Evolutionary conservation across 208 protist genomes (phyloP).

Genomic region (Trypanosoma brucei): DNA sequence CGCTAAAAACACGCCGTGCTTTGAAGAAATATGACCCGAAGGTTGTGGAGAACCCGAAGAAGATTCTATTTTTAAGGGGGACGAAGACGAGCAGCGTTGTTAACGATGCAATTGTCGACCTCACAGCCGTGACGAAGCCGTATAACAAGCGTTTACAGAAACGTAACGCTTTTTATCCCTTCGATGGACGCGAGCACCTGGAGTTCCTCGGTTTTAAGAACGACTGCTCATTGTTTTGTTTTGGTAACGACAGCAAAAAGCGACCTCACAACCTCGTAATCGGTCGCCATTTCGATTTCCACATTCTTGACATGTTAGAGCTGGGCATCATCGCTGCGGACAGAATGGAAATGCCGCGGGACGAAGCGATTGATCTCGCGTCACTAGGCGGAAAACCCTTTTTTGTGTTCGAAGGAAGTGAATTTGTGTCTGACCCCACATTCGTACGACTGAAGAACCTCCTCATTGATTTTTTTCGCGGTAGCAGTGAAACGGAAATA

Average conservation of each 20-base stretch:
- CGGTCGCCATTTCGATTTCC: conserved; percentile 86
- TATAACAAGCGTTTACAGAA: conserved; percentile 78
- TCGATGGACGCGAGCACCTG: conserved; percentile 78
- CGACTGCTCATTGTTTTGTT: conserved; percentile 89
- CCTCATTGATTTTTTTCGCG: conserved; percentile 84
- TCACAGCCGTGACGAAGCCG: conserved; percentile 74
- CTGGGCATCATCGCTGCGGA: conserved; percentile 77
- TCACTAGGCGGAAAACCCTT: conserved; percentile 77
- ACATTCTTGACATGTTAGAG: conserved; percentile 89
- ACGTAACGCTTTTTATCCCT: conserved; percentile 81
- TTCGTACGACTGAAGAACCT: conserved; percentile 81
- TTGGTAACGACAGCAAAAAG: conserved; percentile 85
- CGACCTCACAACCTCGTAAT: conserved; percentile 85
- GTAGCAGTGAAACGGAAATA: conserved; percentile 56
- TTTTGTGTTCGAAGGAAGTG: conserved; percentile 83
- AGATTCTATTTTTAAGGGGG: conserved; percentile 68
- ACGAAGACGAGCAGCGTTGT: conserved; percentile 59
- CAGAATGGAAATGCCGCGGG: conserved; percentile 56
- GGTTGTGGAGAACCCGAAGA: conserved; percentile 84
- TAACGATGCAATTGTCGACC: conserved; percentile 66
- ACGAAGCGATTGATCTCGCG: conserved; percentile 45
- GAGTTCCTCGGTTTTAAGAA: conserved; percentile 91
- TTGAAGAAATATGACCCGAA: conserved; percentile 85
- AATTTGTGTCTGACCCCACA: conserved; percentile 63
- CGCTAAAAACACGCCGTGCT: conserved; percentile 49